Evolutionary conservation across 2,329 filamentous ascomycete species (phyloP).

Genomic region (Chaetomium olivaceum): DNA sequence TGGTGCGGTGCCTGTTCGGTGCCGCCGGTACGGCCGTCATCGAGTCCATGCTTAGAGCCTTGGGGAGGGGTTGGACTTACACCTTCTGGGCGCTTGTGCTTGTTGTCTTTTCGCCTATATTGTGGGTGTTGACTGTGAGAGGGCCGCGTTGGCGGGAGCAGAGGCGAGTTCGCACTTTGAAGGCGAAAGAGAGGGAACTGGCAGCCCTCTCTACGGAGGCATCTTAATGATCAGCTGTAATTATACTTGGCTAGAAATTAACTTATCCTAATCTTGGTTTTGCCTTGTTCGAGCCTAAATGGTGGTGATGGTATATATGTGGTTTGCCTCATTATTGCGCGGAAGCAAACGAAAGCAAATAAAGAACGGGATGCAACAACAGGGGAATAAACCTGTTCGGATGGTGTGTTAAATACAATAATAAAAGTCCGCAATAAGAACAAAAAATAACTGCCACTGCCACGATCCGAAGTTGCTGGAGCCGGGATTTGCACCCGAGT

Average conservation of each 20-base stretch:
- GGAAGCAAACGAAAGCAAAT: background rate
- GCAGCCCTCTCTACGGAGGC: background rate
- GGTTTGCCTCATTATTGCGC: background rate
- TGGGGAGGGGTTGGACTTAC: slow-evolving; percentile 65
- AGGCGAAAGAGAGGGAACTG: slow-evolving; percentile 35
- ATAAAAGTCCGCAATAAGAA: background rate
- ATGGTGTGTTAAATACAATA: no score
- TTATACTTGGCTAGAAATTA: background rate
- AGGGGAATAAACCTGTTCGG: background rate
- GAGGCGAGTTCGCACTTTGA: slow-evolving; percentile 38
- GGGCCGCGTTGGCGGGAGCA: slow-evolving; percentile 52
- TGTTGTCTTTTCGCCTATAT: slow-evolving; percentile 48
- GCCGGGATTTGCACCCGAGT: slow-evolving; percentile 33
- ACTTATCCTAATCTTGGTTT: background rate
- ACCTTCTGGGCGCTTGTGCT: slow-evolving; percentile 58
- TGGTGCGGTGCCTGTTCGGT: slow-evolving; percentile 62
- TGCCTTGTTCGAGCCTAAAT: background rate
- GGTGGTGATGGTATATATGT: background rate
- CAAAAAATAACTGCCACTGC: background rate
- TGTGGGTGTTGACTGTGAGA: slow-evolving; percentile 52
- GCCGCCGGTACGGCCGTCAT: slow-evolving; percentile 61
- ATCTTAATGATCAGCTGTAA: background rate
- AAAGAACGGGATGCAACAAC: background rate
- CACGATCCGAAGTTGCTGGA: slow-evolving; percentile 24
- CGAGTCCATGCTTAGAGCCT: slow-evolving; percentile 55